Evolutionary conservation across 768 basidiomycete genomes (phyloP).

Genomic region (Hysterangium stoloniferum): DNA sequence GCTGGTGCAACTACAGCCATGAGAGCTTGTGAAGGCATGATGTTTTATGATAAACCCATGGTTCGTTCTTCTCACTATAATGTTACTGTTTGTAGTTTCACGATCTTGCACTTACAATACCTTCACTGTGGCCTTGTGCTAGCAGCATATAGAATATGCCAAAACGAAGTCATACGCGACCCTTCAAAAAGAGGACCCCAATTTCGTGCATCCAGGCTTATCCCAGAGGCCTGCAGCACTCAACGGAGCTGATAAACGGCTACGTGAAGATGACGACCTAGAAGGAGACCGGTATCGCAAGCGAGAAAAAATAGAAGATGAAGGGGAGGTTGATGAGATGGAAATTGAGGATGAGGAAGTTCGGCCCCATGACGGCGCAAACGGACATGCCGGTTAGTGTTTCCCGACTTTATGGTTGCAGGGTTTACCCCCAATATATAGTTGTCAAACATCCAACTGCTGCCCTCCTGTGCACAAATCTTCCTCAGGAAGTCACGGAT

Average conservation of each 20-base stretch:
- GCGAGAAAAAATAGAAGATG: constrained; percentile 59
- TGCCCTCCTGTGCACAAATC: constrained; percentile 70
- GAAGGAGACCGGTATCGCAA: constrained; percentile 54
- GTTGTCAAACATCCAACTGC: constrained; percentile 48
- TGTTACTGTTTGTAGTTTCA: constrained; percentile 14
- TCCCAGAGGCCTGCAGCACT: constrained; percentile 31
- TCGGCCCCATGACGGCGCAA: constrained; percentile 26
- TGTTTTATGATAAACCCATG: constrained; percentile 88
- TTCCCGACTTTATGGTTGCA: no score
- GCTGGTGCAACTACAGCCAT: constrained; percentile 86
- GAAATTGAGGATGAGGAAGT: constrained; percentile 86
- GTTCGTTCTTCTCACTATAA: constrained; percentile 39
- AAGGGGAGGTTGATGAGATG: constrained; percentile 82
- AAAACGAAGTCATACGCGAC: constrained; percentile 86
- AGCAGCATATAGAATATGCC: constrained; percentile 85
- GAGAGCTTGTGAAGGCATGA: constrained; percentile 87
- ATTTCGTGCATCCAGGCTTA: constrained; percentile 67
- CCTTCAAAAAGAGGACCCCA: constrained; percentile 67
- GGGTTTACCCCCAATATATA: constrained; percentile 20
- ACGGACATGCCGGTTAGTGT: constrained; percentile 41
- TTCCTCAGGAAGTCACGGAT: constrained; percentile 86
- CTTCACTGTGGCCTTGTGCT: constrained; percentile 7
- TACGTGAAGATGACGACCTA: constrained; percentile 50
- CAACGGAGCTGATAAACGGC: constrained; percentile 45
- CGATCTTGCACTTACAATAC: constrained; percentile 12